These are phyloP conservation scores for Blumeria hordei DNA, from an alignment of 2,329 filamentous ascomycete species.

Conservation along the genomic window DNA sequence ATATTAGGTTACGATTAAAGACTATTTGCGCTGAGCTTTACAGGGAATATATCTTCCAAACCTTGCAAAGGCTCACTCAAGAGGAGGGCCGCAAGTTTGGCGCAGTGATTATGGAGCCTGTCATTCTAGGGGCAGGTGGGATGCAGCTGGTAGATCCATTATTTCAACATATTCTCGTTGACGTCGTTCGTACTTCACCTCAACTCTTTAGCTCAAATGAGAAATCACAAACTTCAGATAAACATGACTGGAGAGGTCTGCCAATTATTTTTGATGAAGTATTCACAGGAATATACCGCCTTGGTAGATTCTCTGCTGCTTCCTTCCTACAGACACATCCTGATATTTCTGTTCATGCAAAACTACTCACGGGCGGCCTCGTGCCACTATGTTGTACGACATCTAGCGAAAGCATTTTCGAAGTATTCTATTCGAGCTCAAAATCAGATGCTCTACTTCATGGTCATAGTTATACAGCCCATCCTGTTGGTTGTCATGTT, in stretches of 20 bases:
- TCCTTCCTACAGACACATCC: slow-evolving; percentile 43
- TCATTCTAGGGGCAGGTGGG: slow-evolving; percentile 60
- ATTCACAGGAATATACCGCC: slow-evolving; percentile 64
- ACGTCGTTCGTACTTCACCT: slow-evolving; percentile 35
- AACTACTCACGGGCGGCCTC: slow-evolving; percentile 59
- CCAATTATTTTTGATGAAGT: slow-evolving; percentile 71
- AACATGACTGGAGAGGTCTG: slow-evolving; percentile 40
- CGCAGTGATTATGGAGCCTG: slow-evolving; percentile 55
- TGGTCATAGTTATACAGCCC: slow-evolving; percentile 71
- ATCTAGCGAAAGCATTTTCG: slow-evolving; percentile 49
- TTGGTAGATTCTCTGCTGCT: slow-evolving; percentile 46
- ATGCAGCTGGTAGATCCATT: slow-evolving; percentile 68
- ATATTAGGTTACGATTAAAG: slow-evolving; percentile 24
- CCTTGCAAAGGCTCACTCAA: slow-evolving; percentile 26
- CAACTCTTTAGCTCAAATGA: slow-evolving; percentile 6
- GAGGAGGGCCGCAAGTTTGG: slow-evolving; percentile 43
- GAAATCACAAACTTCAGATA: slow-evolving; percentile 1
- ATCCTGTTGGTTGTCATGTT: slow-evolving; percentile 59
- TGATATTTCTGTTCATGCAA: slow-evolving; percentile 62
- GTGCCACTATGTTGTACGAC: slow-evolving; percentile 55
- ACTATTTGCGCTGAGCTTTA: slow-evolving; percentile 27
- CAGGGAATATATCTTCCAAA: slow-evolving; percentile 29
- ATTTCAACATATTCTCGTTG: slow-evolving; percentile 49
- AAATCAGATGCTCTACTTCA: slow-evolving; percentile 63
- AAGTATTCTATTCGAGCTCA: slow-evolving; percentile 42